Conservation (phyloP, 768 basidiomycete genomes). For the Pulveroboletus sp. region DNA sequence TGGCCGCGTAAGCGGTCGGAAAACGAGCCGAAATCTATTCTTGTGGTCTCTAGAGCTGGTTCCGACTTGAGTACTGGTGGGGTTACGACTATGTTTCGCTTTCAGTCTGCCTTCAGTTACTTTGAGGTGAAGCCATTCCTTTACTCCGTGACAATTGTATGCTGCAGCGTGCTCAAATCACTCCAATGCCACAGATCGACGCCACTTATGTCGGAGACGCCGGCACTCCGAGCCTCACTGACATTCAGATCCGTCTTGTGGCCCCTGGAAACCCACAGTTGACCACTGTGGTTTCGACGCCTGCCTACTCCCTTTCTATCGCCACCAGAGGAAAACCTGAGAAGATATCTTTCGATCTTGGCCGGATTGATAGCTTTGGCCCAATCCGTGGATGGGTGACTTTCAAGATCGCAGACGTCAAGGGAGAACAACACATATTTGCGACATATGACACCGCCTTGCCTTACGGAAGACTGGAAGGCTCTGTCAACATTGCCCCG, state of each 20-base stretch:
- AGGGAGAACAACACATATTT: background rate
- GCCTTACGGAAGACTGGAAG: background rate
- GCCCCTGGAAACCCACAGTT: background rate
- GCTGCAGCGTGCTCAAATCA: background rate
- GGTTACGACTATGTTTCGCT: background rate
- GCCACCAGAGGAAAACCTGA: background rate
- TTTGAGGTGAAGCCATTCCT: background rate
- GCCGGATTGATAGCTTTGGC: no score
- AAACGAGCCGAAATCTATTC: background rate
- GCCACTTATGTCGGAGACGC: background rate
- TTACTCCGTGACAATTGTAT: background rate
- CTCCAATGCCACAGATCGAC: background rate
- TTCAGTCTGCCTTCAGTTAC: background rate
- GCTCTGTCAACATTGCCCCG: background rate
- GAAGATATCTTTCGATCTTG: background rate
- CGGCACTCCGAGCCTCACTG: background rate
- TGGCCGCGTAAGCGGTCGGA: background rate
- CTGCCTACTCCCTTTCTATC: background rate
- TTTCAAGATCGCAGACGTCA: background rate
- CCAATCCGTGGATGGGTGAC: no score
- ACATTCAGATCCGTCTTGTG: background rate
- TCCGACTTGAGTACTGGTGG: background rate
- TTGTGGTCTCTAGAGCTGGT: background rate
- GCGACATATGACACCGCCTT: background rate
- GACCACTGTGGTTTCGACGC: background rate